These are phyloP conservation scores for Alternaria novae-zelandiae DNA, from an alignment of 2,329 filamentous ascomycete species.

Conservation along the genomic window DNA sequence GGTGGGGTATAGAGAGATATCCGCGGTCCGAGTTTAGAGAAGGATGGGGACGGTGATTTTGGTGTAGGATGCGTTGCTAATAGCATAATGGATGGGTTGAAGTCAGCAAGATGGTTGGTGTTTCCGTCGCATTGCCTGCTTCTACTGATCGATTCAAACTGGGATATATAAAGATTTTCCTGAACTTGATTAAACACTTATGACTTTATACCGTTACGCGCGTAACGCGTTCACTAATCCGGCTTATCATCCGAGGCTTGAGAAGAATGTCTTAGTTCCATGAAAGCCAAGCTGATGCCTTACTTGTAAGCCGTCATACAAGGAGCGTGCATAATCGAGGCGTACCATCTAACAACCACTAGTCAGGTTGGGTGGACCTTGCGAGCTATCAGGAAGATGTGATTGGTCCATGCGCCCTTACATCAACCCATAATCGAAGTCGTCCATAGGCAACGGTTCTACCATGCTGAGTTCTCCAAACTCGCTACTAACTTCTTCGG, in stretches of 20 bases:
- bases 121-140: neutral
- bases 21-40: conserved; percentile 1
- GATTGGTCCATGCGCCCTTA: conserved; percentile 5
- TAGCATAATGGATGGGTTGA: neutral
- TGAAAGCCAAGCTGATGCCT: neutral
- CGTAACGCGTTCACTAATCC: neutral
- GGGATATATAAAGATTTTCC: neutral
- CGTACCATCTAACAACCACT: neutral
- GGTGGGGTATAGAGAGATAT: conserved; percentile 12
- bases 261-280: neutral
- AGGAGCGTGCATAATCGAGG: neutral
- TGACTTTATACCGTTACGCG: neutral
- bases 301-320: neutral
- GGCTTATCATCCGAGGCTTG: neutral
- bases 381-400: neutral
- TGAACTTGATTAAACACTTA: neutral
- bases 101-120: neutral
- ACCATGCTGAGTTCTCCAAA: conserved; percentile 38
- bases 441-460: conserved; percentile 35
- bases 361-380: neutral
- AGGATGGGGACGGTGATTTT: neutral
- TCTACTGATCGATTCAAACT: fast-evolving
- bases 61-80: neutral
- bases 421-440: conserved; percentile 33
- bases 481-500: conserved; percentile 30